Base-by-base conservation (phyloP, 768 basidiomycete genomes). In the Imleria badia region DNA sequence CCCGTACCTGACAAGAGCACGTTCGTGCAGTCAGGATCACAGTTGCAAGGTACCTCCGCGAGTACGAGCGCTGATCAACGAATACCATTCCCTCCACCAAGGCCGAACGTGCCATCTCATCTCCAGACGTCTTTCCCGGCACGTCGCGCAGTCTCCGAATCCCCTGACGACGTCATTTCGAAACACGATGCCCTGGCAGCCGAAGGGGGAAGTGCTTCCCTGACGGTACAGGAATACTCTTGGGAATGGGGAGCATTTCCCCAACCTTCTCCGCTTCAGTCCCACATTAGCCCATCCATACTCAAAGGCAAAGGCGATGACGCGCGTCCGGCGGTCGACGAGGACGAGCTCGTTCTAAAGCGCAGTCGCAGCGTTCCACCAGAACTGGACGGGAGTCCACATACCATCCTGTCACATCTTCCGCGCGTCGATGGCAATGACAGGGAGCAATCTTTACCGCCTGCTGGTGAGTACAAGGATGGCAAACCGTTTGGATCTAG, bases 241-340 rank as follows among this genome's bases (percentile, higher is more conserved):
- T 95, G 94, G 94, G 94, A 95, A 61, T 95, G 94, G 93, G 93
- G 92, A 26, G 85, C 81, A 19, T 91, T 95, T 63, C 94, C 92
- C 29, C 87, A 86, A 58, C 87, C 84, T 22, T 89, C 90, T 5
- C 87, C 88, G 1, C 71, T 84, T 61, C 80, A 79, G 49, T 58
- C 79, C 0, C 74, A 79, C 12, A 85, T 86, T 62, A 45, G 61
- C 14, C 43, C 59, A 33, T 52, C 64, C 1, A 14, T 42, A 1
- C 43, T 56, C 38, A 68, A 56, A 45, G 56, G 51, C 8, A 68
- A 61, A 19, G 45, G 34, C 23, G 60, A 66, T 26, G 51, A 54
- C 26, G 30, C n/a, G 14, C 50, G 39, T 36, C 50, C 43, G 6
- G 55, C 62, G 11, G 33, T 48, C 13, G 54, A 69, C 0, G 62